Base-by-base conservation (phyloP, 805 yeast species). In the Suhomyces sp. region DNA sequence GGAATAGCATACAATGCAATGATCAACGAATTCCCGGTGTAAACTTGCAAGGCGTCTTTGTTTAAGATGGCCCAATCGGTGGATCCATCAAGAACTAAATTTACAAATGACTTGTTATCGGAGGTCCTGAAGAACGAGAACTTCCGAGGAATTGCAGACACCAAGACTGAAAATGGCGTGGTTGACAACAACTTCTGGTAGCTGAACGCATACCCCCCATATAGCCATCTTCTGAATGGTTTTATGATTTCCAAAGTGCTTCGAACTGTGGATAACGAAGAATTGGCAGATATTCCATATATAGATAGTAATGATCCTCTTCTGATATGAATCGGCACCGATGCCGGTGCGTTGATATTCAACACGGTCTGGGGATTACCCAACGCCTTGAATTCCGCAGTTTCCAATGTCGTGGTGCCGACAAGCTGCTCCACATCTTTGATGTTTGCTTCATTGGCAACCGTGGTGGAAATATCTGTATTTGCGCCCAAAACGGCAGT, bases 11-110 rank as follows among this genome's bases (percentile, higher is more conserved):
- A 55, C 31, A 64, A 58, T 1, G 58, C 54, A 2, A 78, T 51
- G 9, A 57, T 46, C 29, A 80, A 55, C 1, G 80, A 68, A n/a
- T 69, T 60, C 1, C 86, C 87, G 6, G 73, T 53, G 43, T 68
- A 77, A 1, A 69, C 72, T 30, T 77, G 77, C 15, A 81, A 50
- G 0, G 79, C 64, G 11, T 61, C 51, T 1, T 65, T 58, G 27
- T 72, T 63, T 29, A 81, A 61, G 3, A 81, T 38, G 1, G 81
- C 83, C 83, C 84, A 81, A 47, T 81, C 88, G 13, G 54, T 53
- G 1, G 74, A 60, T 2, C 88, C 88, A 43, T 81, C 83, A 38
- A 81, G 50, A 3, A 60, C 41, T 17, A 81, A 38, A 26, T 57
- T 62, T 7, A 68, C 70, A 42, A 76, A 69, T 3, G 79, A 60